These are phyloP conservation scores for Ceratobasidium sp. DNA, from an alignment of 1,284 basidiomycete genomes.

Conservation along the genomic window DNA sequence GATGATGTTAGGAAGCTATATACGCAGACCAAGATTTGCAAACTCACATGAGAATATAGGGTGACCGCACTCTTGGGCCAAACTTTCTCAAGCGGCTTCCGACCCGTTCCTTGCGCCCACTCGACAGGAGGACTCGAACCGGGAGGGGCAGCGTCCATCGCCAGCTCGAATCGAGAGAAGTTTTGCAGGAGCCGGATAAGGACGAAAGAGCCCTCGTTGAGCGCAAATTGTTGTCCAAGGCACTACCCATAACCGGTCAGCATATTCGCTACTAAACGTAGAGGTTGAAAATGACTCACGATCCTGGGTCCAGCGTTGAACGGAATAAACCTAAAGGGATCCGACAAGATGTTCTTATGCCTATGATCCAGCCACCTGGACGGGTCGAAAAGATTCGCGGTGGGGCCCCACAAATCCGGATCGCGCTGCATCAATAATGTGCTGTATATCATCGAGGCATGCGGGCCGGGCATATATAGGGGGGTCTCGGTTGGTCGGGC, in stretches of 20 bases:
- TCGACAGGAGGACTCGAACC: conserved; percentile 46
- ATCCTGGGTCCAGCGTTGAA: conserved; percentile 50
- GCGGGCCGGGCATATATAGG: conserved; percentile 43
- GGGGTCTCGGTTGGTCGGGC: conserved; percentile 34
- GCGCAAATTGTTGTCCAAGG: conserved; percentile 47
- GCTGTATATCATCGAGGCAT: conserved; percentile 43
- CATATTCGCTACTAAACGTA: too few species aligned
- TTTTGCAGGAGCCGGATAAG: conserved; percentile 47
- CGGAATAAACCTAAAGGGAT: conserved; percentile 49
- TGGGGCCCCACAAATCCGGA: conserved; percentile 67
- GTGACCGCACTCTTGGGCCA: conserved; percentile 49
- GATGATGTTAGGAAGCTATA: background rate
- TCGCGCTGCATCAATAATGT: conserved; percentile 55
- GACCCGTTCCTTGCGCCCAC: conserved; percentile 48
- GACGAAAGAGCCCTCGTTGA: conserved; percentile 49
- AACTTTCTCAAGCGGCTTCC: conserved; percentile 46
- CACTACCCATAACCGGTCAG: conserved; percentile 11
- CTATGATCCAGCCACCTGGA: conserved; percentile 66
- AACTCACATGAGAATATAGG: conserved; percentile 49
- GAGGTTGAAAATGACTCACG: conserved; percentile 20
- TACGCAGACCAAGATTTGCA: background rate
- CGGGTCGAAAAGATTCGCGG: conserved; percentile 68
- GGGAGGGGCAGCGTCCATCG: conserved; percentile 47
- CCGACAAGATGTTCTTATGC: conserved; percentile 53
- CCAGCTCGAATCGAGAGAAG: conserved; percentile 47